Percentiles rank a stretch among this genome's conserved stretches.
Evolutionary conservation across 2,329 filamentous ascomycete species (phyloP).

Genomic region (Sporothrix luriei): DNA sequence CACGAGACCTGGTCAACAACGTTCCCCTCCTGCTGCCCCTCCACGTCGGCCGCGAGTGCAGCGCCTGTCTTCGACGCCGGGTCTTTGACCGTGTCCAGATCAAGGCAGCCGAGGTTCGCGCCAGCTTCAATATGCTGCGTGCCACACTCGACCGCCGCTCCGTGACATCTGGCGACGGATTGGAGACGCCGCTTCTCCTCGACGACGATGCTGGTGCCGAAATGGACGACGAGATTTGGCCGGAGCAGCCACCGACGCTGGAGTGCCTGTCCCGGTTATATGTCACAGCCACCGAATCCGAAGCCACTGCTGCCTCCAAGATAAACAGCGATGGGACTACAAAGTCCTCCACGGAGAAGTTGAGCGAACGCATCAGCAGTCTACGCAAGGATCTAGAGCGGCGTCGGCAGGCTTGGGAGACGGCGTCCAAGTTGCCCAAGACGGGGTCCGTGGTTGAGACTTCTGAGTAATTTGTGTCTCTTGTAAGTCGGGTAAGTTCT

Average conservation of each 20-base stretch:
- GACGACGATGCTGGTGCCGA: neutral
- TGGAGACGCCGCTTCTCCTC: neutral
- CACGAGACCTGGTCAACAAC: neutral
- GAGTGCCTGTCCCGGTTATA: neutral
- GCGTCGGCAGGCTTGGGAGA: constrained; percentile 27
- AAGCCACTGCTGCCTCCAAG: neutral
- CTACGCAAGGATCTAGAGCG: constrained; percentile 31
- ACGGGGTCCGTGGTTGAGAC: neutral
- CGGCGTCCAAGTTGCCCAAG: neutral
- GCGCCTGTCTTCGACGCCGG: neutral
- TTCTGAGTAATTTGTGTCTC: neutral
- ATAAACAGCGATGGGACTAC: neutral
- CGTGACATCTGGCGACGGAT: too few species aligned
- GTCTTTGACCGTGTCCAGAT: neutral
- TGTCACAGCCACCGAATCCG: neutral
- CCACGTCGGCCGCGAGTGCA: constrained; percentile 19
- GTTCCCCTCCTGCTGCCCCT: constrained; percentile 20
- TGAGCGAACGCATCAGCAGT: constrained; percentile 30
- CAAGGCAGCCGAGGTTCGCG: constrained; percentile 7
- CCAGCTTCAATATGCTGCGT: neutral
- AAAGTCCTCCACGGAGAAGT: constrained; percentile 8
- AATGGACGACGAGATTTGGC: constrained; percentile 19
- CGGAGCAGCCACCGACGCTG: neutral
- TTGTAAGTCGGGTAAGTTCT: neutral
- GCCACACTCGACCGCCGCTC: neutral